Base-by-base conservation (phyloP, 2,329 filamentous ascomycete species). In the Teratosphaeria pseudoeucalypti region DNA sequence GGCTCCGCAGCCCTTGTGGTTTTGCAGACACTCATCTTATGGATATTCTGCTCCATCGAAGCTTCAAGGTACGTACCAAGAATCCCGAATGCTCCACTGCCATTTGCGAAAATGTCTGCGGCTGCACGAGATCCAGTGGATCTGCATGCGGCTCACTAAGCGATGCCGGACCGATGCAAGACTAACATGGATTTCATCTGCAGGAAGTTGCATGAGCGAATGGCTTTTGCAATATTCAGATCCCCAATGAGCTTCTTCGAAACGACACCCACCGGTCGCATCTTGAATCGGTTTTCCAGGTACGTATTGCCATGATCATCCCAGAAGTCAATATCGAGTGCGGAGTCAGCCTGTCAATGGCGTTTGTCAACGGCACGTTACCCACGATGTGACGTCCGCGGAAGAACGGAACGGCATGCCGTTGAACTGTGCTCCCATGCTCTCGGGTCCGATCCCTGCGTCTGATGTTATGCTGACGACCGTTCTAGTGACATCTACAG, bases 31-130 rank as follows among this genome's bases (percentile, higher is more conserved):
- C 78, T 99, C 66, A 91, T 99, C 64, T 80, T 99, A 32, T 99
- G 94, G 94, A 97, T 99, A 65, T 97, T 99, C 78, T 99, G 95
- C 77, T 97, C 94, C 4, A 99, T 99, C 63, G 94, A 99, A 56
- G 55, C 55, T 16, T 39, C 34, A 23, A 29, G 83, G 88, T 90
- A 78, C 70, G 79, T 73, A n/a, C 10, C 16, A 37, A 16, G 4
- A n/a, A 9, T 5, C 57, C 29, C n/a, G 52, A 16, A 7, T 23
- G 29, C 29, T 32, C 29, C 43, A 43, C 12, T 62, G 55, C 57
- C 54, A 59, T 59, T 43, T 62, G 53, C 23, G 23, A 23, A 23
- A 23, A 23, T 23, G 23, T 65, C 62, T 62, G 63, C 57, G 49
- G 23, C 53, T 52, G 47, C 56, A 39, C 58, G 58, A 62, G 43